These are phyloP conservation scores for Globisporangium cederbergense DNA, from an alignment of 352 stramenopile genomes.

Conservation along the genomic window DNA sequence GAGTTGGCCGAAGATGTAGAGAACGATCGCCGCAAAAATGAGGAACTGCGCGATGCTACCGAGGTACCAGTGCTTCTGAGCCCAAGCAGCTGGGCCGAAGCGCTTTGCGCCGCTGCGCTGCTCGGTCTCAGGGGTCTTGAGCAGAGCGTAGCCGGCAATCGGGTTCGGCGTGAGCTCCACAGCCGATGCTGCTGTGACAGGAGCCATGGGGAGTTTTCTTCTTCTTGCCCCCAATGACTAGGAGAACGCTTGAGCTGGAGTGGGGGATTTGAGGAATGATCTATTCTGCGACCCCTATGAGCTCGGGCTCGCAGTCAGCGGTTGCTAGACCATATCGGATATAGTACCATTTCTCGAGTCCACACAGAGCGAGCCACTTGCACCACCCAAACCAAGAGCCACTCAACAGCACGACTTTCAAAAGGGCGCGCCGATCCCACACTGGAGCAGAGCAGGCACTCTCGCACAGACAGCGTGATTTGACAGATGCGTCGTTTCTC, in stretches of 20 bases:
- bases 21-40: slow-evolving; percentile 1
- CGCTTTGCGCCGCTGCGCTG: neutral
- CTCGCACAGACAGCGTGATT: neutral
- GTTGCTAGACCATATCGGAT: too few species aligned
- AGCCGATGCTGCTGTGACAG: neutral
- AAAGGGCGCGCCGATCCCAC: too few species aligned
- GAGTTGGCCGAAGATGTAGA: slow-evolving; percentile 10
- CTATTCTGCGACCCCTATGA: too few species aligned
- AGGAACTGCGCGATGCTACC: slow-evolving; percentile 12
- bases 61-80: slow-evolving; percentile 15
- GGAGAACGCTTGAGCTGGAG: neutral
- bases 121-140: slow-evolving; percentile 11
- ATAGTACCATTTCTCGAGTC: too few species aligned
- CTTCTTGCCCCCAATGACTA: neutral
- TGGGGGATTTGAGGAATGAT: slow-evolving; percentile 1
- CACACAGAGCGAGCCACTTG: too few species aligned
- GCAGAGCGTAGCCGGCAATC: neutral
- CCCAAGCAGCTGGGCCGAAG: slow-evolving; percentile 1
- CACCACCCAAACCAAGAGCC: too few species aligned
- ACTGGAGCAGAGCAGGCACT: too few species aligned
- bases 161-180: slow-evolving; percentile 6
- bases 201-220: neutral
- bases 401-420: too few species aligned
- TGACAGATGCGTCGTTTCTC: slow-evolving; percentile 2
- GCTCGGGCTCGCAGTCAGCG: too few species aligned